These are phyloP conservation scores for Hericium alpestre DNA, from an alignment of 768 basidiomycete genomes.

Conservation along the genomic window DNA sequence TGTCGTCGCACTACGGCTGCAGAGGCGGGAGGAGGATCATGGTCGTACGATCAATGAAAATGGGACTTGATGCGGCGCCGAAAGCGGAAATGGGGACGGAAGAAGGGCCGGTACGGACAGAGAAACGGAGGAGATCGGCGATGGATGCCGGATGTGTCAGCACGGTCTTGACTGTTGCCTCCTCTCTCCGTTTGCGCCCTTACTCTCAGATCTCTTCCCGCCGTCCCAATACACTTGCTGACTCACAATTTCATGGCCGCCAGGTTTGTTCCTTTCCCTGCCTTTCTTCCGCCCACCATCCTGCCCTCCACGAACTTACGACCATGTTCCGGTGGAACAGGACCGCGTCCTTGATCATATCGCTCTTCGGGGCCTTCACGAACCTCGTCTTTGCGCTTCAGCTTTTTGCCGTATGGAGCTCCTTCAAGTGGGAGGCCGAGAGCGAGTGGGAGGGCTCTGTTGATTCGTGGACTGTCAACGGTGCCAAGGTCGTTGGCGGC, in stretches of 20 bases:
- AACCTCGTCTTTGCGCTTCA: conserved; percentile 31
- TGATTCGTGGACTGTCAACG: conserved; percentile 30
- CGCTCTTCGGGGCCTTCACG: conserved; percentile 28
- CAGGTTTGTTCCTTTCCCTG: not conserved
- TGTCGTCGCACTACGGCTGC: too few species aligned
- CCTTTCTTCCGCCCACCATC: not conserved
- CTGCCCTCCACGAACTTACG: too few species aligned
- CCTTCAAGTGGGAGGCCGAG: conserved; percentile 35
- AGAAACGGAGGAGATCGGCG: too few species aligned
- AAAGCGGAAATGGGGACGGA: too few species aligned
- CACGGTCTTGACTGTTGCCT: too few species aligned
- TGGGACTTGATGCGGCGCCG: too few species aligned
- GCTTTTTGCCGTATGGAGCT: conserved; percentile 33
- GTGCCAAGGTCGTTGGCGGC: conserved; percentile 42
- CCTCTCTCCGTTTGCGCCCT: too few species aligned
- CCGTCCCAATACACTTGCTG: not conserved
- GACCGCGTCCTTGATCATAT: conserved; percentile 26
- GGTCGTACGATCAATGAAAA: too few species aligned
- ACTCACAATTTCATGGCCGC: not conserved
- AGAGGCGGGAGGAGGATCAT: too few species aligned
- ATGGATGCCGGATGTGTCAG: too few species aligned
- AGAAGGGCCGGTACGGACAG: too few species aligned
- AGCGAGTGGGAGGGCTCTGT: conserved; percentile 38
- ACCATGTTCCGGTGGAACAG: conserved; percentile 19
- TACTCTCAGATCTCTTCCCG: too few species aligned